Evolutionary conservation across 208 protist species (phyloP), one percentile per base, ranked within the genome.

Genomic region (Jaenimonas drosophilae): DNA sequence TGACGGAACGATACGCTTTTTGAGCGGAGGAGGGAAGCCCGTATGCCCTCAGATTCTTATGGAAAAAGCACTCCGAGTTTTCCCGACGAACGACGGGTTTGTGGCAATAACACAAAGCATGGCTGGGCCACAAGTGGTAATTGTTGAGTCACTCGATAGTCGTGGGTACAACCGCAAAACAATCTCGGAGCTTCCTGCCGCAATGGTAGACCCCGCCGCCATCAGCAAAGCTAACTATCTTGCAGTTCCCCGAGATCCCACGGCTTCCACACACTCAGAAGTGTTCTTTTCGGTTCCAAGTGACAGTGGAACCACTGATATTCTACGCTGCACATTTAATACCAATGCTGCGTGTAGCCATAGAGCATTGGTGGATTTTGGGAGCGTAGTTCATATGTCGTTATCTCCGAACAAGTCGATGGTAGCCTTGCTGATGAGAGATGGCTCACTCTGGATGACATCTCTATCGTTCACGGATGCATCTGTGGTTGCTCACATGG

Each of bases 361-460:
- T 40, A 51, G 21, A 63, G 59, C 39, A 65, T 87, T 25, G 67
- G 69, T 30, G 77, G 77, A 29, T n/a, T n/a, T n/a, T n/a, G 77
- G 77, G 23, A 56, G 41, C n/a, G 53, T 87, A 26, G 28, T 66
- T 50, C 47, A 65, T 38, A 79, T 87, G 69, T 53, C 57, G 9
- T 63, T 76, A 19, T 78, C 77, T 17, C 77, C 70, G 23, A 64
- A 54, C 36, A 58, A 42, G 25, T 40, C 51, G 32, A 31, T 38
- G n/a, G 54, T 87, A 16, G 64, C 70, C 3, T 70, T 81, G 40
- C 38, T 82, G 19, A 70, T 80, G 62, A 57, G 59, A 38, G 68
- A 87, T 64, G 75, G 75, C 4, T 63, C 63, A 2, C 29, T 89
- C 21, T 89, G n/a, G n/a, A n/a, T n/a, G n/a, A n/a, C n/a, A n/a